phyloP scores from a whole-genome alignment of 305 asterid genomes.

The Fraxinus albicans region DNA sequence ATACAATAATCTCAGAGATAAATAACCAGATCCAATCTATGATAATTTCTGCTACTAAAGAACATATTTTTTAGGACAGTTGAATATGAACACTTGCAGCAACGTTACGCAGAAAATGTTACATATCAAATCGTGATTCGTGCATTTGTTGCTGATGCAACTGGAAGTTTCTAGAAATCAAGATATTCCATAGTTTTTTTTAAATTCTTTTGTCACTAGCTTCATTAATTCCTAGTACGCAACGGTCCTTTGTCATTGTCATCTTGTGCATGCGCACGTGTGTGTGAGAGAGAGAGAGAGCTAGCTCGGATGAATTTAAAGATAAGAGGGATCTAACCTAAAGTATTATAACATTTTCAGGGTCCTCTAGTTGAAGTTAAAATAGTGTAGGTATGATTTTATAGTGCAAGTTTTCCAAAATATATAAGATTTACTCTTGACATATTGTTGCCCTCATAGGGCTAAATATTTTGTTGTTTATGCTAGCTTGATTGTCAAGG shows the following conservation, averaged over 20 bases:
- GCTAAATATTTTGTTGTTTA: conserved; percentile 11
- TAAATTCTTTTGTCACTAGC: neutral
- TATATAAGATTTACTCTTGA: neutral
- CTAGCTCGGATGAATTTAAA: neutral
- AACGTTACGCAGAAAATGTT: neutral
- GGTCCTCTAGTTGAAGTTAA: neutral
- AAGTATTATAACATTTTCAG: neutral
- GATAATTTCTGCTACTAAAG: neutral
- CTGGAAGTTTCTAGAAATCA: neutral
- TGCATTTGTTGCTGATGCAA: neutral
- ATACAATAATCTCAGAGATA: neutral
- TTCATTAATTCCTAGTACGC: neutral
- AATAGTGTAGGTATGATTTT: neutral
- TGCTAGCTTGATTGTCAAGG: conserved; percentile 7
- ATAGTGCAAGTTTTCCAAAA: neutral
- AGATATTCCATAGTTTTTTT: neutral
- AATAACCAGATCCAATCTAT: neutral
- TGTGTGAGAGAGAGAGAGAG: neutral
- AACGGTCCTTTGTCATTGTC: neutral
- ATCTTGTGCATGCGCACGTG: neutral
- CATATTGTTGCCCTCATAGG: neutral
- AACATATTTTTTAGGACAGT: neutral
- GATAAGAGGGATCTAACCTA: neutral
- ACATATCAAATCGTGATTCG: neutral
- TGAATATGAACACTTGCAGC: neutral